Evolutionary conservation across 768 basidiomycete species (phyloP).

Genomic region (Xerocomellus dryophilus): DNA sequence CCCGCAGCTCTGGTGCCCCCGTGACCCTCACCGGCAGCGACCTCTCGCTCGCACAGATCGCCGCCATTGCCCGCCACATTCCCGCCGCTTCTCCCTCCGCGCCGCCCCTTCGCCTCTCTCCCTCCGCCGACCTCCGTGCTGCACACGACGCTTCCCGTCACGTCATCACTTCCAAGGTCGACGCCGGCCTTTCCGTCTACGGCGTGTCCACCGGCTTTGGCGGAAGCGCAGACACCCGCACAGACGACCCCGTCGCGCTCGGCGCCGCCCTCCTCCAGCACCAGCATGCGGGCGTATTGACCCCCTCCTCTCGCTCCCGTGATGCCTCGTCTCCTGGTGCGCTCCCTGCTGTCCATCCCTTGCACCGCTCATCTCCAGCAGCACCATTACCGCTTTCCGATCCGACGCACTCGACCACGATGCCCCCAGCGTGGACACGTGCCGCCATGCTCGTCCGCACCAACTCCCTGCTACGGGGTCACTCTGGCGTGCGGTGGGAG

Average conservation of each 20-base stretch:
- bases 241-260: constrained; percentile 66
- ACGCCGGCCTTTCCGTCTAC: constrained; percentile 68
- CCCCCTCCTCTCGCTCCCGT: constrained; percentile 48
- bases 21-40: constrained; percentile 66
- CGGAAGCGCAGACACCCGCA: constrained; percentile 85
- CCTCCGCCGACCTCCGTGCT: constrained; percentile 35
- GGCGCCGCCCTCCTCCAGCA: constrained; percentile 84
- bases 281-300: constrained; percentile 67
- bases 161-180: constrained; percentile 65
- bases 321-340: constrained; percentile 1
- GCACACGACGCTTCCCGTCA: constrained; percentile 62
- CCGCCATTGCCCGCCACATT: constrained; percentile 65
- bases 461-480: constrained; percentile 86
- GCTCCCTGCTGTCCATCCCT: not conserved
- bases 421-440: constrained; percentile 88
- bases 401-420: constrained; percentile 61
- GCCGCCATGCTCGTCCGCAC: constrained; percentile 84
- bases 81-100: no score
- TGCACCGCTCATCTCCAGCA: not conserved
- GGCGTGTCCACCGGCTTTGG: constrained; percentile 86
- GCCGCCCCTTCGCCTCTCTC: constrained; percentile 24
- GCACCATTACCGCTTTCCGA: constrained; percentile 62
- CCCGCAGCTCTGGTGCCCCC: constrained; percentile 53
- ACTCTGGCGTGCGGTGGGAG: constrained; percentile 81
- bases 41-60: constrained; percentile 72